These are phyloP conservation scores for Tribonema minus DNA, from an alignment of 108 stramenopile species.

Conservation along the genomic window DNA sequence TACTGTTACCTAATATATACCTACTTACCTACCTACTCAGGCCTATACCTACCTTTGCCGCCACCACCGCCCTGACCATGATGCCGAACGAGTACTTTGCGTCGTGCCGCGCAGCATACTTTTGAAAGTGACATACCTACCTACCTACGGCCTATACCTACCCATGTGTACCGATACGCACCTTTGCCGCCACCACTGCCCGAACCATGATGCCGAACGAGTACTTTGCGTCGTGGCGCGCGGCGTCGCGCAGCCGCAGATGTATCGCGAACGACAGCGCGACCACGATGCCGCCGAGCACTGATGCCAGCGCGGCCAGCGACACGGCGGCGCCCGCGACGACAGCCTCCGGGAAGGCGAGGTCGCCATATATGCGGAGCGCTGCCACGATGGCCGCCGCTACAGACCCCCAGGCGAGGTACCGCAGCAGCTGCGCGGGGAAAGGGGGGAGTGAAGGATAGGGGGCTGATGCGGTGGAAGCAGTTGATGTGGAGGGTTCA, in stretches of 20 bases:
- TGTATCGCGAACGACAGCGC: slow-evolving; percentile 22
- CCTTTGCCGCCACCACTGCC: neutral
- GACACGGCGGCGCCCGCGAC: slow-evolving; percentile 19
- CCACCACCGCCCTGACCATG: too few species aligned
- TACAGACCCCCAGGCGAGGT: neutral
- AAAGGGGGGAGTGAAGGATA: too few species aligned
- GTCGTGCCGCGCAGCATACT: slow-evolving; percentile 14
- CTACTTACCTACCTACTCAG: too few species aligned
- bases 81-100: slow-evolving; percentile 38
- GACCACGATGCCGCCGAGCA: slow-evolving; percentile 8
- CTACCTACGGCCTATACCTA: too few species aligned
- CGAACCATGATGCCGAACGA: slow-evolving; percentile 24
- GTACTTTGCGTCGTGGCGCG: slow-evolving; percentile 38
- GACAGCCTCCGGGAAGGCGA: slow-evolving; percentile 20
- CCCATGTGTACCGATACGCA: neutral
- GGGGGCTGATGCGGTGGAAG: too few species aligned
- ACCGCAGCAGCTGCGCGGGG: neutral
- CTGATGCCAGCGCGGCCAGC: slow-evolving; percentile 3
- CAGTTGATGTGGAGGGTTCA: too few species aligned
- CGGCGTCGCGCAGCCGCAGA: neutral
- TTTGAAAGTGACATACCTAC: too few species aligned
- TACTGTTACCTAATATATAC: too few species aligned
- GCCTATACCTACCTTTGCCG: neutral
- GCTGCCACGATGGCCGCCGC: neutral
- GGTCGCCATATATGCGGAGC: slow-evolving; percentile 7